phyloP scores from a whole-genome alignment of 1,284 basidiomycete genomes.

The Ceratobasidium sp. region DNA sequence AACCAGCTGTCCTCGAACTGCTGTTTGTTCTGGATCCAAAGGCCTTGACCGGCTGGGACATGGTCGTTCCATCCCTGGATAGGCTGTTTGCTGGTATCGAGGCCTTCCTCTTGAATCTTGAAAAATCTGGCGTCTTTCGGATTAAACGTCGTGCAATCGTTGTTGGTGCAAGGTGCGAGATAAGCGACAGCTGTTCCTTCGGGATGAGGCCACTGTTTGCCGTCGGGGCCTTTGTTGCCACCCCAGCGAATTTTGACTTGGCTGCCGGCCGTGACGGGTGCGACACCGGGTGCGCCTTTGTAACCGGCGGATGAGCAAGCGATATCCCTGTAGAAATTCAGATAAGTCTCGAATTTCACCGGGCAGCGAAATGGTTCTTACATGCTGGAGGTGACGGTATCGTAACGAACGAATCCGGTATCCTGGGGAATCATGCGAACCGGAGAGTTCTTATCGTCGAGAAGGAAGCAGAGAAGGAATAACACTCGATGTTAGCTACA shows the following conservation, averaged over 20 bases:
- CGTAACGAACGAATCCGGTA: constrained; percentile 32
- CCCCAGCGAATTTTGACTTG: constrained; percentile 21
- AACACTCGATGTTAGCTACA: neutral
- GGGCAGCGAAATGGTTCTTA: neutral
- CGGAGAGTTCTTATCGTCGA: constrained; percentile 30
- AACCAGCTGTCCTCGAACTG: constrained; percentile 57
- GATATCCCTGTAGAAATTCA: constrained; percentile 23
- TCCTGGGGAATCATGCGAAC: constrained; percentile 29
- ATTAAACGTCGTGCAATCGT: constrained; percentile 72
- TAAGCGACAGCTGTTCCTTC: constrained; percentile 78
- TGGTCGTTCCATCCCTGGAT: constrained; percentile 45
- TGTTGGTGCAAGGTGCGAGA: constrained; percentile 64
- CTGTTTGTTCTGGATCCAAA: constrained; percentile 32
- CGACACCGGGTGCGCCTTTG: neutral
- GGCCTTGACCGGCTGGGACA: constrained; percentile 1
- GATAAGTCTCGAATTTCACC: neutral
- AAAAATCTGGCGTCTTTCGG: constrained; percentile 74
- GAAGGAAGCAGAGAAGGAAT: neutral
- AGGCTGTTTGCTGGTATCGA: constrained; percentile 56
- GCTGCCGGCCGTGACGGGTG: constrained; percentile 1
- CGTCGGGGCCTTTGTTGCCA: constrained; percentile 24
- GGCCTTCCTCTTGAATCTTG: constrained; percentile 70
- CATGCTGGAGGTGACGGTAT: constrained; percentile 19
- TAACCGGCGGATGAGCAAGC: constrained; percentile 31
- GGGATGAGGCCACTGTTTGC: constrained; percentile 32